Evolutionary conservation across 2,329 filamentous ascomycete species (phyloP).

Genomic region (Epichloe amarillans): DNA sequence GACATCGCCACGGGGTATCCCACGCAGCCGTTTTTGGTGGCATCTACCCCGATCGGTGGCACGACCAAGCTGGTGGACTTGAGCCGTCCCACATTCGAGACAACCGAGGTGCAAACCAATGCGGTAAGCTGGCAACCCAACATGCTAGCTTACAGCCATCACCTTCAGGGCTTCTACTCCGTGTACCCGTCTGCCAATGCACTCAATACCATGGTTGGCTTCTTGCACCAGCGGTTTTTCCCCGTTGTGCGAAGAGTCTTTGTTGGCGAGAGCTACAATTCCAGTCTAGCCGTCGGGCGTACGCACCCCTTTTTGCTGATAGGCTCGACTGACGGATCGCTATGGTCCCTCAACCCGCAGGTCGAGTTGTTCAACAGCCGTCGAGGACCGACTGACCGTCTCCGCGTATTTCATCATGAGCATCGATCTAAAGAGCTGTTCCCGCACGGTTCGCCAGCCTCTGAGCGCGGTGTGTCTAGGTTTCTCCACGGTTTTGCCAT

Average conservation of each 20-base stretch:
- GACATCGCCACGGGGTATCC: slow-evolving; percentile 44
- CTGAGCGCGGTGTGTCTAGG: slow-evolving; percentile 33
- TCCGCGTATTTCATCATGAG: slow-evolving; percentile 39
- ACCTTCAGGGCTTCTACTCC: slow-evolving; percentile 39
- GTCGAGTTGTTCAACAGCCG: slow-evolving; percentile 23
- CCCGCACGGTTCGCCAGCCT: slow-evolving; percentile 14
- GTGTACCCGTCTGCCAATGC: slow-evolving; percentile 39
- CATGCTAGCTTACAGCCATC: slow-evolving; percentile 40
- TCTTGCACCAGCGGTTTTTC: slow-evolving; percentile 38
- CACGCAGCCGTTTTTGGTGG: slow-evolving; percentile 41
- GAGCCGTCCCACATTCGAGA: slow-evolving; percentile 36
- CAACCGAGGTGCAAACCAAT: slow-evolving; percentile 37
- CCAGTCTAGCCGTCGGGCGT: slow-evolving; percentile 34
- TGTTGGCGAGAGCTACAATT: slow-evolving; percentile 35
- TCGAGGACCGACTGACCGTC: slow-evolving; percentile 20
- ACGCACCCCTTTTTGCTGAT: slow-evolving; percentile 40
- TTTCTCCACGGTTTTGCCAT: slow-evolving; percentile 37
- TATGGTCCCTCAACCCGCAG: slow-evolving; percentile 32
- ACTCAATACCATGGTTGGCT: slow-evolving; percentile 38
- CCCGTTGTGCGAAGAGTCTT: slow-evolving; percentile 39
- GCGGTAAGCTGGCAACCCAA: slow-evolving; percentile 39
- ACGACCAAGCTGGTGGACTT: slow-evolving; percentile 40
- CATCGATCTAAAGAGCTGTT: slow-evolving; percentile 26
- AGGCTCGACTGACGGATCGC: slow-evolving; percentile 39
- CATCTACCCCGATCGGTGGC: slow-evolving; percentile 41